phyloP scores from a whole-genome alignment of 148 eudicot genomes.

The Salicornia ramosissima region DNA sequence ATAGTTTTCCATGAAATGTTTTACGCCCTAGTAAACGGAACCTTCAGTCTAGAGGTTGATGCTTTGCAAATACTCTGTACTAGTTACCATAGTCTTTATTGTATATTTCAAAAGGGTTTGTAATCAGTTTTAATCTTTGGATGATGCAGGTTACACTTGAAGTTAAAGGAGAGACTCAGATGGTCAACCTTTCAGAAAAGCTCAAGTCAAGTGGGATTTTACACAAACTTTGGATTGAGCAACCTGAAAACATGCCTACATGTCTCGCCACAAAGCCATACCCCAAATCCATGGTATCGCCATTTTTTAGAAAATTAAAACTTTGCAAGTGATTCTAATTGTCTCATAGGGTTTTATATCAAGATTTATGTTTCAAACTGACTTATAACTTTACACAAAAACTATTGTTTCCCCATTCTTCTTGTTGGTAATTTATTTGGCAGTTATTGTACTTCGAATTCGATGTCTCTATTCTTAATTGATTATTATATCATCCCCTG shows the following conservation, averaged over 20 bases:
- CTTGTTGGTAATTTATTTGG: background rate
- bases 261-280: constrained; percentile 85
- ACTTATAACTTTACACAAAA: background rate
- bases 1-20: too few species aligned
- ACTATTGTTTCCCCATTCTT: background rate
- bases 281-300: constrained; percentile 64
- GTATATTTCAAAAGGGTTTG: too few species aligned
- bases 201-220: constrained; percentile 48
- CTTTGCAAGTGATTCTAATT: constrained; percentile 67
- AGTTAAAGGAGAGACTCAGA: constrained; percentile 80
- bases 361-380: background rate
- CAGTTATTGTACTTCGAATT: background rate
- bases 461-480: background rate
- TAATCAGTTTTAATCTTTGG: background rate
- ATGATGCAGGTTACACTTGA: constrained; percentile 76
- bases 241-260: constrained; percentile 79
- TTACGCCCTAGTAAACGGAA: too few species aligned
- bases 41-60: too few species aligned
- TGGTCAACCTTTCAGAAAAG: constrained; percentile 63
- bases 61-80: too few species aligned
- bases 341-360: background rate
- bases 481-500: background rate
- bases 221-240: constrained; percentile 88
- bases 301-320: constrained; percentile 73
- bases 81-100: too few species aligned